A percentile compares a stretch with the other conserved stretches of the same genome.
Conservation (phyloP, 495 filamentous ascomycete genomes). For the Xylaria sp. region DNA sequence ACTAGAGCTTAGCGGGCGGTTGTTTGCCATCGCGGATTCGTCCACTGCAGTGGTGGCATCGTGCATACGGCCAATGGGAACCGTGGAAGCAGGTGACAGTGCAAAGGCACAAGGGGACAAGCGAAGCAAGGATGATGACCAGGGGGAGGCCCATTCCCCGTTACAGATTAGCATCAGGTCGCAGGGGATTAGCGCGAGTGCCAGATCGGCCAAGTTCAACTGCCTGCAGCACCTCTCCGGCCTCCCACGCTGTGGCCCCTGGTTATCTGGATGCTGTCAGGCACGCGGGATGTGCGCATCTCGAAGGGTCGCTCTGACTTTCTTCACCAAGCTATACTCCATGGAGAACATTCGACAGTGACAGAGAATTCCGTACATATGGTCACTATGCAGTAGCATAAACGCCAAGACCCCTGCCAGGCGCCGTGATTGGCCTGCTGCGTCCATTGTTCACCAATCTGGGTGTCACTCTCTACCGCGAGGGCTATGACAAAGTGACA, state of each 20-base stretch:
- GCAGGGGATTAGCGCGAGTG: conserved; percentile 21
- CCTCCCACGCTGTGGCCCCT: conserved; percentile 17
- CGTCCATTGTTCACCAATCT: not conserved
- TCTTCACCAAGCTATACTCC: not conserved
- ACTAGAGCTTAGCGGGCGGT: conserved; percentile 36
- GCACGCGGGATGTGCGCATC: not conserved
- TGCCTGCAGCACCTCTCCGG: conserved; percentile 7
- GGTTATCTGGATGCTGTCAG: conserved; percentile 1
- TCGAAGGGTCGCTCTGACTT: not conserved
- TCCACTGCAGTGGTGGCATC: conserved; percentile 32
- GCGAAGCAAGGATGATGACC: conserved; percentile 14
- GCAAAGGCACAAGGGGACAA: not conserved
- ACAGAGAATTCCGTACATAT: not conserved
- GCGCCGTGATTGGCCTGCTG: conserved; percentile 1
- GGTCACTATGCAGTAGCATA: conserved; percentile 18
- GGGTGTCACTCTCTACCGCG: conserved; percentile 14
- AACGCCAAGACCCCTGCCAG: conserved; percentile 16
- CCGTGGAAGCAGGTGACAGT: conserved; percentile 30
- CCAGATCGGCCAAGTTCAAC: conserved; percentile 22
- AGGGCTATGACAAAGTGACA: conserved; percentile 5
- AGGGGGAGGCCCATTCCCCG: conserved; percentile 14
- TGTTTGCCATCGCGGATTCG: conserved; percentile 42
- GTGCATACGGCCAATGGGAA: conserved; percentile 35
- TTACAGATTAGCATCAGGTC: conserved; percentile 27
- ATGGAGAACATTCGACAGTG: not conserved